Percentiles rank a stretch among this genome's conserved stretches.
These are phyloP conservation scores for Colletotrichum cuscutae DNA, from an alignment of 2,329 filamentous ascomycete genomes.

Conservation along the genomic window DNA sequence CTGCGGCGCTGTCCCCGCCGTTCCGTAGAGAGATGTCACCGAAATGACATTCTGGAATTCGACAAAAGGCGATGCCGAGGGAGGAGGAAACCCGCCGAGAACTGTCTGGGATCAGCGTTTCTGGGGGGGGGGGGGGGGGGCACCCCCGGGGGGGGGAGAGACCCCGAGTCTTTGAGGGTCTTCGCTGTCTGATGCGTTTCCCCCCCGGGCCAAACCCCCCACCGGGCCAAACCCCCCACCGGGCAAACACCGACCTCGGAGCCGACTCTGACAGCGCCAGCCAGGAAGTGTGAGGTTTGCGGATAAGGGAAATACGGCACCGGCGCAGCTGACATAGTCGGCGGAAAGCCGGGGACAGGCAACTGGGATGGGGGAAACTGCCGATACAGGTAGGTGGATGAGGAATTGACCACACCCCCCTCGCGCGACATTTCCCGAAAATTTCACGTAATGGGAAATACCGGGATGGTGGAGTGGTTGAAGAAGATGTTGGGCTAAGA, in stretches of 20 bases:
- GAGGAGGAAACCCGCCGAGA: conserved; percentile 1
- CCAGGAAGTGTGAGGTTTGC: not conserved
- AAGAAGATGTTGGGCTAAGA: conserved; percentile 8
- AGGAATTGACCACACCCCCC: not conserved
- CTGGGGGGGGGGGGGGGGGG: not conserved
- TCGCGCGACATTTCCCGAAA: conserved; percentile 18
- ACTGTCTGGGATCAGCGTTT: not conserved
- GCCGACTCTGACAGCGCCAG: not conserved
- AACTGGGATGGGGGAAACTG: not conserved
- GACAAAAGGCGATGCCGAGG: not conserved
- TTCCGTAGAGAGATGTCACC: conserved; percentile 10
- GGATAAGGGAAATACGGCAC: not conserved
- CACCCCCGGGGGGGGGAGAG: not conserved
- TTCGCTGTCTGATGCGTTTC: not conserved
- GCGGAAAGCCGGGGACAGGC: not conserved
- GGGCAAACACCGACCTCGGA: not conserved
- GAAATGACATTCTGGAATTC: not conserved
- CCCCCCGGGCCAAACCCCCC: not conserved
- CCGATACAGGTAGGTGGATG: not conserved
- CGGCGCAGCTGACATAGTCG: not conserved
- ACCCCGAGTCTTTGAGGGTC: not conserved
- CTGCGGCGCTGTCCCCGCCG: not conserved
- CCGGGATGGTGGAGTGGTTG: conserved; percentile 19
- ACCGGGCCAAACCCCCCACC: not conserved
- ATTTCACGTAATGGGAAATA: conserved; percentile 28